Evolutionary conservation across 164 flowering plant species (phyloP).

Genomic region (Platanus orientalis): DNA sequence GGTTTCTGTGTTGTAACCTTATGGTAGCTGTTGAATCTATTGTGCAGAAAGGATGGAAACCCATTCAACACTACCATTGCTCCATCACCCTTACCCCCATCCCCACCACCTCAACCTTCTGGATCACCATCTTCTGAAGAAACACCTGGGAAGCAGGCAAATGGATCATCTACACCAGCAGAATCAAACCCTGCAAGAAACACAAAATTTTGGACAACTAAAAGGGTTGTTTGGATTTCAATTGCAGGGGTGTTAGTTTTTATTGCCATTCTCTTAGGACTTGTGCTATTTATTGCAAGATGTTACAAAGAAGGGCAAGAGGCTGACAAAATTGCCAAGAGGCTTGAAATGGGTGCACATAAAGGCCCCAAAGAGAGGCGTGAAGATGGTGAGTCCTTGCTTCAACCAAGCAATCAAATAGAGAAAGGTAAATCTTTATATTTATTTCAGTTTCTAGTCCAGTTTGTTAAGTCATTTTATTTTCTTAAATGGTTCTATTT

Average conservation of each 20-base stretch:
- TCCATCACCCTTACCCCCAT: slow-evolving; percentile 18
- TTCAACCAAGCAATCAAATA: slow-evolving; percentile 16
- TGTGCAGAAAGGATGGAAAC: slow-evolving; percentile 80
- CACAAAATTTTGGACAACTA: slow-evolving; percentile 22
- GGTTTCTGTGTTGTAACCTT: background rate
- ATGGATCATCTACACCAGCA: slow-evolving; percentile 32
- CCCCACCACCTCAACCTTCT: slow-evolving; percentile 24
- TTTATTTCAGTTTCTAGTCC: background rate
- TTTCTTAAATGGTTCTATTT: background rate
- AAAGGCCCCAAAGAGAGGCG: slow-evolving; percentile 21
- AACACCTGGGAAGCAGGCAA: slow-evolving; percentile 23
- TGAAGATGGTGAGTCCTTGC: slow-evolving; percentile 21
- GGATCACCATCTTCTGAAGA: slow-evolving; percentile 32
- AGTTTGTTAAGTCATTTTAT: background rate
- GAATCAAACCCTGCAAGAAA: slow-evolving; percentile 15
- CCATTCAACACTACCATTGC: slow-evolving; percentile 54
- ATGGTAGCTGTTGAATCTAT: slow-evolving; percentile 9
- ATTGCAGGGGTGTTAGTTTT: slow-evolving; percentile 32
- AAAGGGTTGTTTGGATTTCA: slow-evolving; percentile 32
- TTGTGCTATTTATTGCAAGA: slow-evolving; percentile 32
- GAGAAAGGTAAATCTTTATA: slow-evolving; percentile 26
- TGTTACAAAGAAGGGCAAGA: slow-evolving; percentile 30
- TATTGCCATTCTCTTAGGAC: slow-evolving; percentile 25
- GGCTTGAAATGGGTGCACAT: slow-evolving; percentile 17
- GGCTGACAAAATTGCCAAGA: slow-evolving; percentile 18